phyloP scores from a whole-genome alignment of 805 yeast species.

The Saccharomycopsis olivae region DNA sequence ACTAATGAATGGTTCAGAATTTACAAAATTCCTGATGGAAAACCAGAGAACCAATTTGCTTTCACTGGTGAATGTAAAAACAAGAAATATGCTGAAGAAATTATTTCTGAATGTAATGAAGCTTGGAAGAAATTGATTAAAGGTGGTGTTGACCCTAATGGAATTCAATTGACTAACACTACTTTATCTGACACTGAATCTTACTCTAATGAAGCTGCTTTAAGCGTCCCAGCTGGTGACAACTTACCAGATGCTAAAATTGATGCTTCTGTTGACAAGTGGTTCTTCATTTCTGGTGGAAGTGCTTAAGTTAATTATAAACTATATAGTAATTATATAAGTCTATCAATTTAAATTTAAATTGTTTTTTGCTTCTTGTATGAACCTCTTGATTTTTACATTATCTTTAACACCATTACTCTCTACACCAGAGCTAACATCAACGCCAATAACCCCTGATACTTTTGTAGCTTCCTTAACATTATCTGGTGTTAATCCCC shows the following conservation, averaged over 20 bases:
- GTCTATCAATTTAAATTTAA: too few species aligned
- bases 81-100: conserved; percentile 45
- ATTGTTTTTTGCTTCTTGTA: conserved; percentile 22
- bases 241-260: conserved; percentile 83
- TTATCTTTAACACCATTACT: conserved; percentile 63
- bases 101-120: conserved; percentile 52
- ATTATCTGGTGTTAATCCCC: conserved; percentile 76
- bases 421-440: conserved; percentile 94
- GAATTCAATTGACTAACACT: conserved; percentile 66
- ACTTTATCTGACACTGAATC: conserved; percentile 50
- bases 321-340: background rate
- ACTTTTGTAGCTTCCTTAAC: conserved; percentile 41
- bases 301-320: conserved; percentile 28
- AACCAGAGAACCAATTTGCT: conserved; percentile 65
- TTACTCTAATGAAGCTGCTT: conserved; percentile 35
- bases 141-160: conserved; percentile 30
- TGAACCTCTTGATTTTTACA: conserved; percentile 48
- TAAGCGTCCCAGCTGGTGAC: conserved; percentile 58
- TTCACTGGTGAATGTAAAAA: conserved; percentile 58
- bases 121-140: conserved; percentile 55
- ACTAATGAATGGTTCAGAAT: conserved; percentile 74
- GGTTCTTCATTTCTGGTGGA: conserved; percentile 95
- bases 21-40: conserved; percentile 77
- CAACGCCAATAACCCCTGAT: conserved; percentile 73
- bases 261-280: conserved; percentile 92